Percentiles rank a stretch among this genome's conserved stretches.
These are phyloP conservation scores for Ramichloridium luteum DNA, from an alignment of 2,329 filamentous ascomycete genomes.

Conservation along the genomic window DNA sequence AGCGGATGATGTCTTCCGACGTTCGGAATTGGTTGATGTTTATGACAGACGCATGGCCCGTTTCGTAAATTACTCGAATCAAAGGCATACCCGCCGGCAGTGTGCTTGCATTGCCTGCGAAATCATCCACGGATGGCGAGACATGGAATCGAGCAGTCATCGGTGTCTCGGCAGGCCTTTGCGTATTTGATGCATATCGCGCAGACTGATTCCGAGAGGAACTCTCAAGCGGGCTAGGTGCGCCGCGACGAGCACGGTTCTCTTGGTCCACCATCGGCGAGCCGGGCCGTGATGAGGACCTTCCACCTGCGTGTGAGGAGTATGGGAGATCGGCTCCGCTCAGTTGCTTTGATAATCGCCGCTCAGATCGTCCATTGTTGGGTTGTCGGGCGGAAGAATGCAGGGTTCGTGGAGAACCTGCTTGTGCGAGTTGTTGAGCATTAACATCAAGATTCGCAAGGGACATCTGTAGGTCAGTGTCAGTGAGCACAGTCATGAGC, in stretches of 20 bases:
- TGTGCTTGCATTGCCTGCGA: slow-evolving; percentile 52
- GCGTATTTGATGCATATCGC: slow-evolving; percentile 22
- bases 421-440: slow-evolving; percentile 39
- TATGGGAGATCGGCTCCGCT: slow-evolving; percentile 33
- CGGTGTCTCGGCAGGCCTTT: slow-evolving; percentile 50
- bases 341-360: slow-evolving; percentile 37
- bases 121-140: slow-evolving; percentile 72
- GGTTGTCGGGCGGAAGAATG: slow-evolving; percentile 40
- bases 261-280: slow-evolving; percentile 56
- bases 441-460: slow-evolving; percentile 64
- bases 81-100: slow-evolving; percentile 77
- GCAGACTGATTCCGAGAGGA: too few species aligned
- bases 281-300: slow-evolving; percentile 52
- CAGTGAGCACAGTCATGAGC: slow-evolving; percentile 1
- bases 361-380: slow-evolving; percentile 35
- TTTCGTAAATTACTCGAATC: slow-evolving; percentile 86
- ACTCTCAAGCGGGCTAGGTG: slow-evolving; percentile 45
- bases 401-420: slow-evolving; percentile 51
- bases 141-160: slow-evolving; percentile 54
- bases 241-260: slow-evolving; percentile 43
- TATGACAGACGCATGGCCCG: slow-evolving; percentile 82
- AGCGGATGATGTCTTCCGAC: slow-evolving; percentile 82
- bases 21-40: slow-evolving; percentile 86
- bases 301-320: slow-evolving; percentile 32
- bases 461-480: slow-evolving; percentile 51